These are phyloP conservation scores for Pleurotus eryngii DNA, from an alignment of 768 basidiomycete genomes.

Conservation along the genomic window DNA sequence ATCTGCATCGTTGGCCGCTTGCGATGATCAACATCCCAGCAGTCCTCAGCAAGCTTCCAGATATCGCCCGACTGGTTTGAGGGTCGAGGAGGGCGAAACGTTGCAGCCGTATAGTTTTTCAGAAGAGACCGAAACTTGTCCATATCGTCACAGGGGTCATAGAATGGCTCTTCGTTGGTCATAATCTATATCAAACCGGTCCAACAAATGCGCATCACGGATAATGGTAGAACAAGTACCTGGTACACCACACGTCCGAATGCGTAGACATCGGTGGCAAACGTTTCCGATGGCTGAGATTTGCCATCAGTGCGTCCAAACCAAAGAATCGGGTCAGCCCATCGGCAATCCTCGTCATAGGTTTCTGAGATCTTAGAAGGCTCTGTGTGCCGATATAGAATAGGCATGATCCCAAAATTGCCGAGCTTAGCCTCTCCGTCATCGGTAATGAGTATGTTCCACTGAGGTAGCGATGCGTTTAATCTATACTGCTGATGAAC, in stretches of 20 bases:
- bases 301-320: conserved; percentile 9
- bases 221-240: conserved; percentile 1
- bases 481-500: not conserved
- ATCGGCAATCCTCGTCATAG: conserved; percentile 27
- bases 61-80: not conserved
- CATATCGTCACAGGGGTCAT: conserved; percentile 4
- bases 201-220: not conserved
- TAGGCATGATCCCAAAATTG: conserved; percentile 33
- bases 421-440: conserved; percentile 26
- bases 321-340: conserved; percentile 32
- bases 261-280: conserved; percentile 31
- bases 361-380: conserved; percentile 21
- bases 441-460: conserved; percentile 32
- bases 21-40: conserved; percentile 3
- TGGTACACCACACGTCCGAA: conserved; percentile 30
- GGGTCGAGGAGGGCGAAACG: conserved; percentile 4
- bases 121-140: not conserved
- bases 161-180: conserved; percentile 6
- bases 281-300: conserved; percentile 7
- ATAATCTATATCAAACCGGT: conserved; percentile 1
- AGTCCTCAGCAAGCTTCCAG: conserved; percentile 8
- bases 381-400: conserved; percentile 16
- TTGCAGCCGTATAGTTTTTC: too few relatives aligned
- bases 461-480: conserved; percentile 15
- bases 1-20: conserved; percentile 2